phyloP scores from a whole-genome alignment of 1,139 yeast genomes.

The Protomyces lactucae-debilis region DNA sequence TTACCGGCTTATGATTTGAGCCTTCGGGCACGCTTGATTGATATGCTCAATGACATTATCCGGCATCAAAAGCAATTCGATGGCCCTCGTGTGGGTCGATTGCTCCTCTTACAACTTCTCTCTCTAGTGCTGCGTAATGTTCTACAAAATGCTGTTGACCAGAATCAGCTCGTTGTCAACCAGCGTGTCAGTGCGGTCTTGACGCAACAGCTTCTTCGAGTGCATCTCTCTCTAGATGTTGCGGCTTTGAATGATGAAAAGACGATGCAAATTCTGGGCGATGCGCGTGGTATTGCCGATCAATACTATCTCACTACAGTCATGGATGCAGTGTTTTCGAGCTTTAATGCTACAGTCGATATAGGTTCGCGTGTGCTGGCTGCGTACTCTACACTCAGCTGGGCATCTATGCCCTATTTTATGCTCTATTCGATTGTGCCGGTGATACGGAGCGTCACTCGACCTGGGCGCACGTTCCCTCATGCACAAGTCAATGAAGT shows the following conservation, averaged over 20 bases:
- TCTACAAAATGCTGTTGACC: not conserved
- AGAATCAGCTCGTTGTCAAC: slow-evolving; percentile 7
- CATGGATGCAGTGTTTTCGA: not conserved
- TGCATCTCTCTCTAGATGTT: slow-evolving; percentile 4
- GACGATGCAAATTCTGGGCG: not conserved
- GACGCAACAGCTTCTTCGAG: slow-evolving; percentile 4
- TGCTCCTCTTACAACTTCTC: slow-evolving; percentile 1
- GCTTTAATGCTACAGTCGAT: slow-evolving; percentile 2
- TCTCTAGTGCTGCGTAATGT: slow-evolving; percentile 2
- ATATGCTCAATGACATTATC: slow-evolving; percentile 6
- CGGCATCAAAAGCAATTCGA: not conserved
- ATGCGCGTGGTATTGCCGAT: slow-evolving; percentile 5
- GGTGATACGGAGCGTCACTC: not conserved
- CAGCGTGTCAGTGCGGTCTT: not conserved
- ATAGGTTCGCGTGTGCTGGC: slow-evolving; percentile 7
- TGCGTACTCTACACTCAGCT: slow-evolving; percentile 2
- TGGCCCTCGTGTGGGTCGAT: not conserved
- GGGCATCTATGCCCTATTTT: slow-evolving; percentile 9
- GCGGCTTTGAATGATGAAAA: slow-evolving; percentile 2
- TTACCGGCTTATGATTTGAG: slow-evolving; percentile 18
- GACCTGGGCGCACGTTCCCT: not conserved
- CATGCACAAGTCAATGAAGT: not conserved
- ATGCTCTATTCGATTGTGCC: slow-evolving; percentile 8
- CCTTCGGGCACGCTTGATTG: slow-evolving; percentile 11
- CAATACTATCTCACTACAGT: slow-evolving; percentile 1